Percentiles rank a stretch among this genome's conserved stretches.
Conservation (phyloP, 306 rosid genomes). For the Urtica urens region DNA sequence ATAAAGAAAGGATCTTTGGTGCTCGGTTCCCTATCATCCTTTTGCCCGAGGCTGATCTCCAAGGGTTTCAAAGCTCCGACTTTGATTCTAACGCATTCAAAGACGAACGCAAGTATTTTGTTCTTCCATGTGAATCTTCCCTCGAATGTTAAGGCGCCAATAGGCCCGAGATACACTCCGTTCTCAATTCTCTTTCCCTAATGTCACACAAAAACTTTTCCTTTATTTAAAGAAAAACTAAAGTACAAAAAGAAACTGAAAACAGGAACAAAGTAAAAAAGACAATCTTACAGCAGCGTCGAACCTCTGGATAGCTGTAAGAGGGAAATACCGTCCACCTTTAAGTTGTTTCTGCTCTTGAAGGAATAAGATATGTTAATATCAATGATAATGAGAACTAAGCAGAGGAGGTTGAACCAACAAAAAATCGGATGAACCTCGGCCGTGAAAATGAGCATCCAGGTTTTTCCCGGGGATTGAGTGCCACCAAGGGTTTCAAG, state of each 20-base stretch:
- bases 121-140: conserved; percentile 75
- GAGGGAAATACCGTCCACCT: conserved; percentile 72
- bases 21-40: conserved; percentile 62
- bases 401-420: too few relatives aligned
- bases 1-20: conserved; percentile 75
- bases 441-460: conserved; percentile 88
- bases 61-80: conserved; percentile 69
- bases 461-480: conserved; percentile 84
- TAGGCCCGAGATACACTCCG: conserved; percentile 75
- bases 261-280: conserved; percentile 2
- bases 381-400: too few relatives aligned
- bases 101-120: conserved; percentile 63
- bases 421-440: conserved; percentile 31
- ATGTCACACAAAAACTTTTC: conserved; percentile 18
- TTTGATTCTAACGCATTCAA: conserved; percentile 55
- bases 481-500: conserved; percentile 66
- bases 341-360: conserved; percentile 52
- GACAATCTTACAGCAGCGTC: conserved; percentile 74
- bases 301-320: conserved; percentile 86
- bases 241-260: background rate
- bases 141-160: conserved; percentile 85
- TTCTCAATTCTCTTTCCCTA: conserved; percentile 91
- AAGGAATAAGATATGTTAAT: conserved; percentile 18
- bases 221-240: conserved; percentile 16
- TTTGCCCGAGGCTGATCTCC: conserved; percentile 62